Evolutionary conservation across 768 basidiomycete genomes (phyloP).

Genomic region (Pleurotus pulmonarius): DNA sequence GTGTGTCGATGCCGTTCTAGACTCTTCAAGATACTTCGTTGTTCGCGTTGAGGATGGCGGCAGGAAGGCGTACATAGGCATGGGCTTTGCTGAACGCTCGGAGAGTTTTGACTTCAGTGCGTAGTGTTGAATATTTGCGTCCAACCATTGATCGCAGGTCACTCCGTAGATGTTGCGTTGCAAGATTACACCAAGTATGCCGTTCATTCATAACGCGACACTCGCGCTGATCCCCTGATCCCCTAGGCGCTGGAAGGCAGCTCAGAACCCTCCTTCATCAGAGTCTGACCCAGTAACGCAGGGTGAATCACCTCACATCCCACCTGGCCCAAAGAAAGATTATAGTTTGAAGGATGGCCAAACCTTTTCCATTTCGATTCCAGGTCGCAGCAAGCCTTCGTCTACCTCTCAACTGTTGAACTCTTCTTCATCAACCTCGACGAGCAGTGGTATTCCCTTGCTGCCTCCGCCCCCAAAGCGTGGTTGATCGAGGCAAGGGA

Average conservation of each 20-base stretch:
- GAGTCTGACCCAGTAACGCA: slow-evolving; percentile 31
- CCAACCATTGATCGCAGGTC: background rate
- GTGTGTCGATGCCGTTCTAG: slow-evolving; percentile 91
- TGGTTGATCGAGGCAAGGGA: slow-evolving; percentile 18
- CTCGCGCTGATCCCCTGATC: slow-evolving; percentile 9
- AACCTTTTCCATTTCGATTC: slow-evolving; percentile 89
- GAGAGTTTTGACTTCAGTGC: slow-evolving; percentile 92
- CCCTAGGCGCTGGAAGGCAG: slow-evolving; percentile 59
- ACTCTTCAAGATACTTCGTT: slow-evolving; percentile 94
- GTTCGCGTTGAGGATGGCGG: slow-evolving; percentile 86
- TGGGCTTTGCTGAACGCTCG: slow-evolving; percentile 86
- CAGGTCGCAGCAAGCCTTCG: slow-evolving; percentile 58
- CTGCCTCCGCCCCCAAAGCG: slow-evolving; percentile 77
- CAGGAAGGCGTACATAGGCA: slow-evolving; percentile 87
- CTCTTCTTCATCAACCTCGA: slow-evolving; percentile 22
- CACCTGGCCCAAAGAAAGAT: slow-evolving; percentile 84
- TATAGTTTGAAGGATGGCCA: slow-evolving; percentile 94
- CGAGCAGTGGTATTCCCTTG: slow-evolving; percentile 52
- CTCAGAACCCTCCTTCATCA: slow-evolving; percentile 48
- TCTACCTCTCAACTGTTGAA: slow-evolving; percentile 35
- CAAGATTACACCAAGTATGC: slow-evolving; percentile 82
- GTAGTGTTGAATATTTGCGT: slow-evolving; percentile 21
- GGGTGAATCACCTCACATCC: slow-evolving; percentile 56
- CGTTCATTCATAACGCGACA: background rate
- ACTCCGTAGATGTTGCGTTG: slow-evolving; percentile 65